Conservation (phyloP, 2,329 filamentous ascomycete genomes). For the Claviceps capensis region DNA sequence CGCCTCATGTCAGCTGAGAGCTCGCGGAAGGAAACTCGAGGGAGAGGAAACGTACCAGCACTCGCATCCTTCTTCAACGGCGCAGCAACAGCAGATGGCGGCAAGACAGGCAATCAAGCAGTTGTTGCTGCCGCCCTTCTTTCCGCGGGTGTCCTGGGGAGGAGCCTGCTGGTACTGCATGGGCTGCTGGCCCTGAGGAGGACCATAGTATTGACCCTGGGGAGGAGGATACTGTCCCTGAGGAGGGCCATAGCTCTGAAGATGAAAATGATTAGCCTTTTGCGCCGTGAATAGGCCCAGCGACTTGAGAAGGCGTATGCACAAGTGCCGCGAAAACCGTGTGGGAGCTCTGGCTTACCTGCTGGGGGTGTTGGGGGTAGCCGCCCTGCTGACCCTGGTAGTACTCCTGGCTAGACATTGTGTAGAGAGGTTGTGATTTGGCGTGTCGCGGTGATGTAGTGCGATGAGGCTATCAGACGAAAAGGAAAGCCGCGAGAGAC, state of each 20-base stretch:
- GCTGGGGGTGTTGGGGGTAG: conserved; percentile 27
- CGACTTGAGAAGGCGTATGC: no score
- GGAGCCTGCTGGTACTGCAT: conserved; percentile 30
- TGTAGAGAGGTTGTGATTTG: neutral
- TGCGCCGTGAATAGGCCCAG: neutral
- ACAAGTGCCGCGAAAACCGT: neutral
- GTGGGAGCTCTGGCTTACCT: conserved; percentile 17
- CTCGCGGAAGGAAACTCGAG: neutral
- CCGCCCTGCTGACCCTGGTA: conserved; percentile 22
- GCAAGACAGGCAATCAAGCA: conserved; percentile 35
- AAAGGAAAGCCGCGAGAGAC: neutral
- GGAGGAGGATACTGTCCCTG: conserved; percentile 20
- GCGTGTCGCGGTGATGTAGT: neutral
- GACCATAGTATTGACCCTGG: conserved; percentile 18
- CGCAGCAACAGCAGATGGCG: conserved; percentile 36
- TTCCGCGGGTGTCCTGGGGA: conserved; percentile 15
- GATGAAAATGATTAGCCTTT: neutral
- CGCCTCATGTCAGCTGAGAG: neutral
- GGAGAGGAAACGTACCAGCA: conserved; percentile 25
- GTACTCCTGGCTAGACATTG: conserved; percentile 29
- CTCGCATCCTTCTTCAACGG: conserved; percentile 36
- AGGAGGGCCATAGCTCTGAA: conserved; percentile 17
- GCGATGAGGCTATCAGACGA: neutral
- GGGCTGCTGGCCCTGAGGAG: conserved; percentile 23
- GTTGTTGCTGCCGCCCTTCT: conserved; percentile 22